Conservation (phyloP, 768 basidiomycete genomes). For the Daedaleopsis sinensis region DNA sequence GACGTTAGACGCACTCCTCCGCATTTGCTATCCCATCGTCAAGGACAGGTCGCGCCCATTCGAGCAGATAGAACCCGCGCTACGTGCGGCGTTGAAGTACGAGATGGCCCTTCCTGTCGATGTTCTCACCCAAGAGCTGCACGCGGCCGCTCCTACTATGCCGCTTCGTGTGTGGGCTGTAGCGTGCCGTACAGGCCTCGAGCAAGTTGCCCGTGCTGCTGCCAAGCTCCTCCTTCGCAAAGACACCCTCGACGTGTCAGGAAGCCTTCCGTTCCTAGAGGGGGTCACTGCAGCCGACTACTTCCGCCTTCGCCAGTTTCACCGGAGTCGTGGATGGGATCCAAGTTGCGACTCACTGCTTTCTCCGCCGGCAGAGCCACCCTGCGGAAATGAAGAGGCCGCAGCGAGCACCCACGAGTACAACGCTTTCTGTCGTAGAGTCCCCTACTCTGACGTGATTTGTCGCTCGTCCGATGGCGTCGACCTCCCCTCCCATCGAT, state of each 20-base stretch:
- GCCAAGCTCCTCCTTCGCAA: not conserved
- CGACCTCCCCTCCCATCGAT: not conserved
- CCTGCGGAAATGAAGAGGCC: too few relatives aligned
- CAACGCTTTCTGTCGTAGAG: not conserved
- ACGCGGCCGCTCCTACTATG: not conserved
- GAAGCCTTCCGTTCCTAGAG: not conserved
- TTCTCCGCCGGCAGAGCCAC: too few relatives aligned
- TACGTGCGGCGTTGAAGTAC: not conserved
- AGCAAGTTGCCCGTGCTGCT: not conserved
- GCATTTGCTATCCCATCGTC: conserved; percentile 22
- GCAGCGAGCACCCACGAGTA: not conserved
- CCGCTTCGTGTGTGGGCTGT: not conserved
- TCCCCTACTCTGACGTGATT: not conserved
- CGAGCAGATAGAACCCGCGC: not conserved
- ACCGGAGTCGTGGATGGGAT: not conserved
- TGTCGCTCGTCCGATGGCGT: not conserved
- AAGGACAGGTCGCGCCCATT: not conserved
- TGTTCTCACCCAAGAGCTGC: not conserved
- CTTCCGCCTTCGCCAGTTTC: not conserved
- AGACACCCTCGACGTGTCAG: not conserved
- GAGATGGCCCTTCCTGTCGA: not conserved
- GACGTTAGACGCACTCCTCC: conserved; percentile 21
- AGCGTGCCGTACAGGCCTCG: not conserved
- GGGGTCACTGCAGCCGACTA: not conserved
- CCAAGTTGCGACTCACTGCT: not conserved